Conservation (phyloP, 1,284 basidiomycete species). For the Cryptococcus sp. region DNA sequence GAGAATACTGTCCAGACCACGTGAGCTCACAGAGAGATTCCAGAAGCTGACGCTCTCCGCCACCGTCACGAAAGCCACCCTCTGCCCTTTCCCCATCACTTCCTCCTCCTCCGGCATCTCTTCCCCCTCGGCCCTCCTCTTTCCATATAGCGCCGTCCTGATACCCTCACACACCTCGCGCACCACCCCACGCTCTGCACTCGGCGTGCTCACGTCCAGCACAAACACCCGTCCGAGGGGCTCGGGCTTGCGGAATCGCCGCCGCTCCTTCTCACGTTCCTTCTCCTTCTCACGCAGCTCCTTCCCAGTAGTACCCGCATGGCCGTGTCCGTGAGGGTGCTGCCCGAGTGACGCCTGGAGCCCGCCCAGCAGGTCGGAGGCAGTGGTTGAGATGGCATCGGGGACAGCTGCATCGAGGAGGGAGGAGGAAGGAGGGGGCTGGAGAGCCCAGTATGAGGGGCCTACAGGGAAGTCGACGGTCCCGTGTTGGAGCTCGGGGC, state of each 20-base stretch:
- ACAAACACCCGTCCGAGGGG: conserved; percentile 81
- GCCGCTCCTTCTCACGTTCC: conserved; percentile 31
- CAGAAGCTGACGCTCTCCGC: conserved; percentile 84
- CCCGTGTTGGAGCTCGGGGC: conserved; percentile 85
- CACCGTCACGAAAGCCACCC: conserved; percentile 79
- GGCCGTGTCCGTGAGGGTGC: conserved; percentile 23
- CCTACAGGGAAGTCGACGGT: conserved; percentile 89
- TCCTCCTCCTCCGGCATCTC: conserved; percentile 32
- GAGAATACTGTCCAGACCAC: not conserved
- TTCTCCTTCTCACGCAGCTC: conserved; percentile 29
- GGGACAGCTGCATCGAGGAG: conserved; percentile 51
- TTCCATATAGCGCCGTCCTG: conserved; percentile 66
- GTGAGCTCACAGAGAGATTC: conserved; percentile 71
- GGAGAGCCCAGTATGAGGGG: conserved; percentile 82
- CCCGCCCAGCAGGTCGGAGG: conserved; percentile 43
- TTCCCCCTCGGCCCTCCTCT: conserved; percentile 51
- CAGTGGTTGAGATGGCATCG: conserved; percentile 42
- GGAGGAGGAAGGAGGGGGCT: conserved; percentile 43
- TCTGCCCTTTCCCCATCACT: conserved; percentile 50
- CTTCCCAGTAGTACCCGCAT: conserved; percentile 25
- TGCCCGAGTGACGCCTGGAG: conserved; percentile 43
- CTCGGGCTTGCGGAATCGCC: conserved; percentile 57
- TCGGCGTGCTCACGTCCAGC: conserved; percentile 76
- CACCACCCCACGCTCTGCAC: conserved; percentile 72
- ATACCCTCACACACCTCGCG: conserved; percentile 65